Conservation (phyloP, 2,329 filamentous ascomycete genomes). For the Mycosphaerelloides madeirae region DNA sequence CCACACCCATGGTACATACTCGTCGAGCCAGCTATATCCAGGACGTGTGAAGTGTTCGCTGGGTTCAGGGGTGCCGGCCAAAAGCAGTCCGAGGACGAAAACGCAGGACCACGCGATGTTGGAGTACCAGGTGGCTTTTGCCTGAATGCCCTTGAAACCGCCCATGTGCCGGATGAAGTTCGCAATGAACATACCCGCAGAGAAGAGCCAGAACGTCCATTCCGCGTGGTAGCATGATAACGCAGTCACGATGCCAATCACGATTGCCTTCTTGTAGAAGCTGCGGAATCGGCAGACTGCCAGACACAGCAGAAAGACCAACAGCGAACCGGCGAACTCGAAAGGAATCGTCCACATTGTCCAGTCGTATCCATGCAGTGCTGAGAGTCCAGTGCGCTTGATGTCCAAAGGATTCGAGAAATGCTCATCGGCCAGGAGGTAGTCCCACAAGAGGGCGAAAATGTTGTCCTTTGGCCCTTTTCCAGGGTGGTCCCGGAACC, state of each 20-base stretch:
- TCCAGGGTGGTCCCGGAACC: conserved; percentile 2
- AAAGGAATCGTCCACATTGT: conserved; percentile 18
- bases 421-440: conserved; percentile 1
- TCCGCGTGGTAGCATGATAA: conserved; percentile 10
- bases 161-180: conserved; percentile 16
- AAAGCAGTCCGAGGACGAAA: conserved; percentile 7
- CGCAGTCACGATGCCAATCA: conserved; percentile 4
- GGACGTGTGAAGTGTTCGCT: conserved; percentile 7
- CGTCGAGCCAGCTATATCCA: conserved; percentile 14
- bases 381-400: conserved; percentile 4
- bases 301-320: conserved; percentile 9
- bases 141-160: conserved; percentile 13
- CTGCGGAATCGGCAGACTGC: conserved; percentile 5
- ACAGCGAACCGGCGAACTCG: conserved; percentile 9
- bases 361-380: conserved; percentile 16
- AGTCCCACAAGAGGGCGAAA: conserved; percentile 14
- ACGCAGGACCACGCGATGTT: conserved; percentile 4
- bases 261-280: conserved; percentile 7
- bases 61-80: conserved; percentile 9
- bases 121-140: neutral
- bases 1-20: conserved; percentile 7
- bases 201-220: conserved; percentile 19
- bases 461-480: conserved; percentile 4
- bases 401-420: conserved; percentile 19
- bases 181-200: conserved; percentile 14